A percentile compares a stretch with the other conserved stretches of the same genome.
Evolutionary conservation across 2,329 filamentous ascomycete species (phyloP).

Genomic region (Nigrograna mackinnonii): DNA sequence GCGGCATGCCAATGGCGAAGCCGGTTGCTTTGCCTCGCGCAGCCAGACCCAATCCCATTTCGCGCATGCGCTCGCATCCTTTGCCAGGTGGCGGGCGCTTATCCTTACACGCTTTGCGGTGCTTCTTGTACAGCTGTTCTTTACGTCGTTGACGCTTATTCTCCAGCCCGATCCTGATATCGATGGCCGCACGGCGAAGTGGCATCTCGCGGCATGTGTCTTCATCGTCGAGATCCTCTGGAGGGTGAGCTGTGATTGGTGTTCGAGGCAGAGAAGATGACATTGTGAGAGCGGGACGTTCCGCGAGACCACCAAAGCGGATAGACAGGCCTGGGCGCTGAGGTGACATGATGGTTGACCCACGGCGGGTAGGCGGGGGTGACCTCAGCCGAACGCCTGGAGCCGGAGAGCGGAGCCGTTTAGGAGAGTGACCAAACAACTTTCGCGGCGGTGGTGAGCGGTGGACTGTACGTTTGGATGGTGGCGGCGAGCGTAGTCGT

Average conservation of each 20-base stretch:
- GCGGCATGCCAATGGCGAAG: constrained; percentile 26
- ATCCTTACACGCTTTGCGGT: constrained; percentile 76
- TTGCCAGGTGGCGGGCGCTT: constrained; percentile 77
- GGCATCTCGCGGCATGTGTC: constrained; percentile 57
- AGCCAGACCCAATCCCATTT: constrained; percentile 86
- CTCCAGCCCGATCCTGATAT: constrained; percentile 90
- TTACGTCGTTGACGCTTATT: constrained; percentile 89
- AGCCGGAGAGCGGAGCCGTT: constrained; percentile 55
- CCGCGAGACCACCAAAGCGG: constrained; percentile 58
- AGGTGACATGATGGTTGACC: constrained; percentile 39
- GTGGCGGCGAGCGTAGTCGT: constrained; percentile 60
- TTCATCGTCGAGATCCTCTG: constrained; percentile 45
- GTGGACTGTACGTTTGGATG: constrained; percentile 38
- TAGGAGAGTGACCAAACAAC: constrained; percentile 73
- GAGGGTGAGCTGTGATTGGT: constrained; percentile 53
- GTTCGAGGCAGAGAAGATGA: constrained; percentile 87
- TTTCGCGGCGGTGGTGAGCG: constrained; percentile 54
- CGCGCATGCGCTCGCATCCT: constrained; percentile 90
- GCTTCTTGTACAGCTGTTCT: constrained; percentile 91
- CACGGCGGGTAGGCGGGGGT: constrained; percentile 65
- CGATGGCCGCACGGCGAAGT: constrained; percentile 81
- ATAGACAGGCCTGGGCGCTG: constrained; percentile 42
- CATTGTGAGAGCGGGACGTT: constrained; percentile 70
- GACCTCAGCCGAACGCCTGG: constrained; percentile 56
- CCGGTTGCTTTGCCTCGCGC: constrained; percentile 57